A percentile compares a stretch with the other conserved stretches of the same genome.
phyloP scores from a whole-genome alignment of 257 asterid genomes.

The Oldenlandia corymbosa region DNA sequence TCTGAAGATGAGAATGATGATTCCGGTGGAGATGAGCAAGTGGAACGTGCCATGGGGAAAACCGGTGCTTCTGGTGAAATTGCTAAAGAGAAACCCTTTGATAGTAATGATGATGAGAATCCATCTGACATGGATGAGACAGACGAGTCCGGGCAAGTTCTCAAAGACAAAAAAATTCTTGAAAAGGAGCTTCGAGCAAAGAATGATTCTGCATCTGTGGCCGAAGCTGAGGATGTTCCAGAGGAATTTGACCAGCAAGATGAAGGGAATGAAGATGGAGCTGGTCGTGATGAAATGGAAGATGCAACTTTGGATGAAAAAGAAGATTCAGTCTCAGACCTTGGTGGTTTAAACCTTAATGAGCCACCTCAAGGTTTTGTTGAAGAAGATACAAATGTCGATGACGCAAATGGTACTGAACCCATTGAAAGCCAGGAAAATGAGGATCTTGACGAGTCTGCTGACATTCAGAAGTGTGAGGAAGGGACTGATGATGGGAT shows the following conservation, averaged over 20 bases:
- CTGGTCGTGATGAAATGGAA: slow-evolving; percentile 40
- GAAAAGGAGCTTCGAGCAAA: slow-evolving; percentile 75
- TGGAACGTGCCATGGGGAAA: slow-evolving; percentile 83
- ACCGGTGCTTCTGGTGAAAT: slow-evolving; percentile 57
- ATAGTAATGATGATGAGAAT: slow-evolving; percentile 39
- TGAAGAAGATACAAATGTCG: slow-evolving; percentile 38
- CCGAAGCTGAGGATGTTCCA: slow-evolving; percentile 36
- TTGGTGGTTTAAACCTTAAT: slow-evolving; percentile 58
- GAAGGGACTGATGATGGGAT: slow-evolving; percentile 22
- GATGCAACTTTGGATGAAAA: slow-evolving; percentile 63
- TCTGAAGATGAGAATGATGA: slow-evolving; percentile 57
- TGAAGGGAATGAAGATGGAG: slow-evolving; percentile 43
- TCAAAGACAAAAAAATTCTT: slow-evolving; percentile 36
- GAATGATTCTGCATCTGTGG: slow-evolving; percentile 46
- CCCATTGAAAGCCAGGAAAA: slow-evolving; percentile 51
- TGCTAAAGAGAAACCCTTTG: slow-evolving; percentile 75
- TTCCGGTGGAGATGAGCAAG: slow-evolving; percentile 50
- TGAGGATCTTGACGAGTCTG: slow-evolving; percentile 36
- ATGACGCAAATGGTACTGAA: slow-evolving; percentile 44
- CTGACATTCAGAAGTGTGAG: slow-evolving; percentile 36
- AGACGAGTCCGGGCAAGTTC: slow-evolving; percentile 70
- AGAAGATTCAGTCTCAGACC: slow-evolving; percentile 55
- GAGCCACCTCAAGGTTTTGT: slow-evolving; percentile 41
- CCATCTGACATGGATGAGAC: slow-evolving; percentile 43
- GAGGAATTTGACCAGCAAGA: slow-evolving; percentile 32